Conservation (phyloP, 1,284 basidiomycete genomes). For the Trichosporon sp. region DNA sequence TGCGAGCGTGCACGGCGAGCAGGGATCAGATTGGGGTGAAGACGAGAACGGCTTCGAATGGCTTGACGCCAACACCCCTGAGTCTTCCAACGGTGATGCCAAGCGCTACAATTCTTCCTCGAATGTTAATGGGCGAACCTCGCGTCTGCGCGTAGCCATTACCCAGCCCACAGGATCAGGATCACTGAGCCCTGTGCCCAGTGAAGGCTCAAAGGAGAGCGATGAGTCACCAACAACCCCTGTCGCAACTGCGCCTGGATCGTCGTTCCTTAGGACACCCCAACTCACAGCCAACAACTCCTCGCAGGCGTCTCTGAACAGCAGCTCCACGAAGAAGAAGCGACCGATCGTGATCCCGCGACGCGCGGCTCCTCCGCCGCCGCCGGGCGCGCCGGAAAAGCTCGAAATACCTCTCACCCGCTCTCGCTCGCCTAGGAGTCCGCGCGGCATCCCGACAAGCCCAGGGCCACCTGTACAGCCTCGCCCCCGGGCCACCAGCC, state of each 20-base stretch:
- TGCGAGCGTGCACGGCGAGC: slow-evolving; percentile 51
- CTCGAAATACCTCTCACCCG: slow-evolving; percentile 10
- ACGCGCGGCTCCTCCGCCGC: slow-evolving; percentile 43
- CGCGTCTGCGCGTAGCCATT: slow-evolving; percentile 24
- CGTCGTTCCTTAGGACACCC: background rate
- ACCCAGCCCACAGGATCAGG: background rate
- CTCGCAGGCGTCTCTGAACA: background rate
- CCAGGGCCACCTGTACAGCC: background rate
- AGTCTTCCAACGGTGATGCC: slow-evolving; percentile 40
- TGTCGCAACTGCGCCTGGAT: background rate
- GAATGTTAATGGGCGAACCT: slow-evolving; percentile 16
- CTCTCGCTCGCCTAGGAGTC: slow-evolving; percentile 11
- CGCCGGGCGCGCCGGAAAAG: slow-evolving; percentile 29
- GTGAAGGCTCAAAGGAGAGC: slow-evolving; percentile 15
- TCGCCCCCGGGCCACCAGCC: background rate
- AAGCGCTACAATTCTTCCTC: background rate
- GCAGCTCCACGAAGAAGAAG: slow-evolving; percentile 37
- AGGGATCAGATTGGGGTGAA: slow-evolving; percentile 54
- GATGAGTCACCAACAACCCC: slow-evolving; percentile 15
- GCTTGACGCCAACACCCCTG: slow-evolving; percentile 44
- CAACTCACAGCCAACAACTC: background rate
- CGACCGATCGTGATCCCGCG: slow-evolving; percentile 42
- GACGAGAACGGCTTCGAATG: slow-evolving; percentile 53
- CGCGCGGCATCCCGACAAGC: slow-evolving; percentile 6
- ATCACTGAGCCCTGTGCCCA: slow-evolving; percentile 13